phyloP scores from a whole-genome alignment of 139 green algal genomes.

The Deuterostichococcus epilithicus region DNA sequence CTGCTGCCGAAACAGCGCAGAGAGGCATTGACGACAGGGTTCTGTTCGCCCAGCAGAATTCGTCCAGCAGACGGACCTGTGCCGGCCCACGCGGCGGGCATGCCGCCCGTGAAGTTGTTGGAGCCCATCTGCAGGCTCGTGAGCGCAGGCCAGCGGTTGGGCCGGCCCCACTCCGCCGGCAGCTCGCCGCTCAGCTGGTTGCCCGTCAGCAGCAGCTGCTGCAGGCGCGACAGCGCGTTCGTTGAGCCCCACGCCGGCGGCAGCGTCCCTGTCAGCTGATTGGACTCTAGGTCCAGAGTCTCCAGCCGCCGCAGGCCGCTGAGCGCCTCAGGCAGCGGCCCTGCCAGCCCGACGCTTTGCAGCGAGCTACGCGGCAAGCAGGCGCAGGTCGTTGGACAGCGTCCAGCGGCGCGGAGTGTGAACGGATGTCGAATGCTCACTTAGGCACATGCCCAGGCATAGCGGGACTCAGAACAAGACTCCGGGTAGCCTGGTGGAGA shows the following conservation, averaged over 20 bases:
- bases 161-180: conserved; percentile 17
- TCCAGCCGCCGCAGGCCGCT: not conserved
- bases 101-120: conserved; percentile 24
- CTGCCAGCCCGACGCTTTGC: not conserved
- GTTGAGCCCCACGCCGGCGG: not conserved
- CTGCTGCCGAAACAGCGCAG: no score
- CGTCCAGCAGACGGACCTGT: not conserved
- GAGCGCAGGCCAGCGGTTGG: conserved; percentile 16
- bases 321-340: not conserved
- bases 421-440: no score
- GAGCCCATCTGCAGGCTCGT: conserved; percentile 19
- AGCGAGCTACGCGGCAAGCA: no score
- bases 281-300: conserved; percentile 23
- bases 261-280: conserved; percentile 22
- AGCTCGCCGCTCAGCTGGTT: conserved; percentile 24
- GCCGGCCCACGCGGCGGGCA: conserved; percentile 12
- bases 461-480: no score
- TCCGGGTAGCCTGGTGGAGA: no score
- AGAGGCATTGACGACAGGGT: no score
- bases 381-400: no score
- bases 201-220: conserved; percentile 20
- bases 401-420: no score
- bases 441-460: no score
- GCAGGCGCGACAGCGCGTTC: not conserved
- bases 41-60: no score